Base-by-base conservation (phyloP, 1,284 basidiomycete genomes). In the Somion occarium region DNA sequence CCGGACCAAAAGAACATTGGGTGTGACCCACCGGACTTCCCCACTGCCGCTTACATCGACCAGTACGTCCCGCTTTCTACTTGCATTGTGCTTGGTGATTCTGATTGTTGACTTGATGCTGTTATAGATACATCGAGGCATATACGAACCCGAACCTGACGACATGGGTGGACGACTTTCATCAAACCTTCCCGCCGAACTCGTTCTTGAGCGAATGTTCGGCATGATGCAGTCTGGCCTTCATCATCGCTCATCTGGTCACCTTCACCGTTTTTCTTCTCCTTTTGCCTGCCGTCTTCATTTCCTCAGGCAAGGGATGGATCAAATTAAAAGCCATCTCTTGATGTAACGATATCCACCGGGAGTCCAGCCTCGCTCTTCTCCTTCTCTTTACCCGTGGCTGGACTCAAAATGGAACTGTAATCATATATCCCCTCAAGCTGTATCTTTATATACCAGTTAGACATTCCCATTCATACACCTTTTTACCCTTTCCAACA, bases 1-100 rank as follows among this genome's bases (percentile, higher is more conserved):
- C 67, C 70, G 26, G 66, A 70, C 24, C 59, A 71, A 24, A 67
- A 68, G 38, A 77, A 76, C 58, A 66, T 82, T 25, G 79, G 80
- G 2, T 85, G 82, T 61, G 71, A 78, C 54, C 82, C 82, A 1
- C 46, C 56, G 18, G 70, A 73, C 55, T 76, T 74, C 64, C 81
- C 80, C 2, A 83, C 82, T 0, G 64, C 66, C 38, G 64, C 67
- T 22, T 83, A 82, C 62, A 83, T 84, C 64, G 53, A 63, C 48
- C 52, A 57, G 55, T 58, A 34, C 30, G 30, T 34, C 7, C 15
- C 15, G 30, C 30, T 7, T 34, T 34, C 30, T 34, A 7, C 7
- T 34, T 7, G 30, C 30, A 20, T 3, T 44, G 20, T 13, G 19
- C n/a, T 23, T n/a, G 48, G 13, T 50, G 41, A 44, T n/a, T 15